Percentiles rank a stretch among this genome's conserved stretches.
These are phyloP conservation scores for Pichia sp. DNA, from an alignment of 1,139 yeast species.

Conservation along the genomic window DNA sequence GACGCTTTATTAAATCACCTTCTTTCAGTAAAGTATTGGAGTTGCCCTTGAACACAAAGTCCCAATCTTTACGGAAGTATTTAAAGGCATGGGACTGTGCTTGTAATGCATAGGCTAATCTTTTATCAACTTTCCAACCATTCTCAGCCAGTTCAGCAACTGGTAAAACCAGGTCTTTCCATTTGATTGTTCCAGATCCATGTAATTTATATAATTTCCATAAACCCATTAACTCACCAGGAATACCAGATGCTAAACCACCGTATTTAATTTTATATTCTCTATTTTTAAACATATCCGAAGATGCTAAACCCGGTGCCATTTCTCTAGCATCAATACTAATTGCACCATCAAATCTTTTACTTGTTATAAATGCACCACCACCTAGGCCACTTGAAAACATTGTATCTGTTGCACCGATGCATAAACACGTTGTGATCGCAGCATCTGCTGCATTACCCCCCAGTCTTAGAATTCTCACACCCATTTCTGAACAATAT, in stretches of 20 bases:
- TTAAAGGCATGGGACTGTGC: constrained; percentile 33
- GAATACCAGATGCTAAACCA: constrained; percentile 79
- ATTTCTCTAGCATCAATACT: constrained; percentile 81
- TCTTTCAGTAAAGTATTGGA: constrained; percentile 32
- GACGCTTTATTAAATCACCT: constrained; percentile 60
- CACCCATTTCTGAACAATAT: constrained; percentile 64
- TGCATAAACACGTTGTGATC: constrained; percentile 79
- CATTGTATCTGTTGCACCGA: constrained; percentile 69
- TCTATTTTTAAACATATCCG: constrained; percentile 56
- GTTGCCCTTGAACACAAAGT: constrained; percentile 39
- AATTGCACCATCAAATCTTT: constrained; percentile 37
- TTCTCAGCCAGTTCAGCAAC: constrained; percentile 58
- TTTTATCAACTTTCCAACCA: constrained; percentile 58
- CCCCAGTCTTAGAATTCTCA: constrained; percentile 43
- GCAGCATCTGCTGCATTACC: constrained; percentile 95
- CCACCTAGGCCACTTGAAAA: constrained; percentile 93
- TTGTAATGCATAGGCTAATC: constrained; percentile 39
- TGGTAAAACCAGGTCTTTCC: constrained; percentile 74
- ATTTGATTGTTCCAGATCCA: constrained; percentile 63
- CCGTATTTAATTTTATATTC: constrained; percentile 56
- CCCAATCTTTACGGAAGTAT: constrained; percentile 43
- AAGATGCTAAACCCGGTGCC: constrained; percentile 62
- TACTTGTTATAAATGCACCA: constrained; percentile 62
- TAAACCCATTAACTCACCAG: constrained; percentile 85
- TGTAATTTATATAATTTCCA: constrained; percentile 52